phyloP scores from a whole-genome alignment of 2,329 filamentous ascomycete genomes.

The Alternaria rosae region DNA sequence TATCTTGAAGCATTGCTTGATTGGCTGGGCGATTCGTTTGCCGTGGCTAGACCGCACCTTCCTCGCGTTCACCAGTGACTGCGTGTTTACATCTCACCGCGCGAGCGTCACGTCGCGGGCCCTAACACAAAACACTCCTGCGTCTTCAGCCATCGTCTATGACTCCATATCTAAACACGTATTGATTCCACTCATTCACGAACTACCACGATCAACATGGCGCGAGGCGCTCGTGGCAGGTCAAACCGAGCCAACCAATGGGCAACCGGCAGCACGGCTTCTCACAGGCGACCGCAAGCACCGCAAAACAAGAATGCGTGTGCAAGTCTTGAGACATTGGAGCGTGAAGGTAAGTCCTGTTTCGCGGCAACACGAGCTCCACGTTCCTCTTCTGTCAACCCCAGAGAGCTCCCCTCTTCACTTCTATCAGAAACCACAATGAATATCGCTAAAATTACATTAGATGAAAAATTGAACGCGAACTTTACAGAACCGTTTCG shows the following conservation, averaged over 20 bases:
- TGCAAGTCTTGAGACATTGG: constrained; percentile 4
- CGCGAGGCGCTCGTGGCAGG: constrained; percentile 1
- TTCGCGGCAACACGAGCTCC: background rate
- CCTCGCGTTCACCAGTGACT: background rate
- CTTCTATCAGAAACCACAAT: background rate
- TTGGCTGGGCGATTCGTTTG: constrained; percentile 5
- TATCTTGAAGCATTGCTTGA: background rate
- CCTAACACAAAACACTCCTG: background rate
- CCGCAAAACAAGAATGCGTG: constrained; percentile 15
- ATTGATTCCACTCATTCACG: background rate
- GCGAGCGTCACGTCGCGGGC: background rate
- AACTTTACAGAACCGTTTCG: constrained; percentile 25
- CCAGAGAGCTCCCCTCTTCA: background rate
- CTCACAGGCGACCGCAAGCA: background rate
- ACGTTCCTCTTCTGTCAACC: background rate
- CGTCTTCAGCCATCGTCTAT: background rate
- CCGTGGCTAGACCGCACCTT: constrained; percentile 5
- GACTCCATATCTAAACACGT: background rate
- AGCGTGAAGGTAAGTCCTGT: constrained; percentile 17
- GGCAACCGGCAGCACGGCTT: constrained; percentile 4
- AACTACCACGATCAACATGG: constrained; percentile 14
- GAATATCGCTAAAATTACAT: constrained; percentile 5
- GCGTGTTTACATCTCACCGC: constrained; percentile 1
- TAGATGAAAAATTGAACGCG: constrained; percentile 29
- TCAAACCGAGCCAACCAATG: constrained; percentile 7